These are phyloP conservation scores for Tubosaeta sp. DNA, from an alignment of 768 basidiomycete species.

Conservation along the genomic window DNA sequence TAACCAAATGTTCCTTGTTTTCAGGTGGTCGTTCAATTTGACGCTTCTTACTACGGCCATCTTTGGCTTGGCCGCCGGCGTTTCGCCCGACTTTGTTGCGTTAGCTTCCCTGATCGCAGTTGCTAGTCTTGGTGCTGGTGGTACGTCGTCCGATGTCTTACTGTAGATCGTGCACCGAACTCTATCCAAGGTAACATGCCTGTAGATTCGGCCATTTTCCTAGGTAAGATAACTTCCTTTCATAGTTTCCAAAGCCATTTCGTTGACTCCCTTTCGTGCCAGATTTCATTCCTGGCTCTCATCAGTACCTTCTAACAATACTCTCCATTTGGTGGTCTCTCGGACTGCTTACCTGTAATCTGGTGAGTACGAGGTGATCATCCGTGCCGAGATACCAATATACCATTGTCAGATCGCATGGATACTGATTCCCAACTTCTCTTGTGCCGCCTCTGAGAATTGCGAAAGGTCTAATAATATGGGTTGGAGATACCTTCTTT, in stretches of 20 bases:
- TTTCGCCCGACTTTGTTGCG: slow-evolving; percentile 42
- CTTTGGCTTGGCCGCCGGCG: slow-evolving; percentile 50
- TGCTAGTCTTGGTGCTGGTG: slow-evolving; percentile 48
- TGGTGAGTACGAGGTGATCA: slow-evolving; percentile 29
- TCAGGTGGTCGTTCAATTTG: slow-evolving; percentile 49
- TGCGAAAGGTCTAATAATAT: slow-evolving; percentile 48
- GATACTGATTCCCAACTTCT: slow-evolving; percentile 54
- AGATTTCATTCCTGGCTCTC: slow-evolving; percentile 50
- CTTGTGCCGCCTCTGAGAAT: slow-evolving; percentile 36
- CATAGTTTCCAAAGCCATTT: not conserved
- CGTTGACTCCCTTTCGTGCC: slow-evolving; percentile 6
- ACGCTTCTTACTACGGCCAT: slow-evolving; percentile 51
- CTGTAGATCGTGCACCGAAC: not conserved
- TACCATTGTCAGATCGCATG: slow-evolving; percentile 44
- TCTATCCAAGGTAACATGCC: slow-evolving; percentile 44
- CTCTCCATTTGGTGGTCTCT: slow-evolving; percentile 58
- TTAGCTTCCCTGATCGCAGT: slow-evolving; percentile 45
- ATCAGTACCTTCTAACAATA: slow-evolving; percentile 56
- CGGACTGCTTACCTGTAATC: slow-evolving; percentile 47
- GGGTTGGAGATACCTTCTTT: slow-evolving; percentile 62
- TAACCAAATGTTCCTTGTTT: not conserved
- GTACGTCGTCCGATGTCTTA: slow-evolving; percentile 7
- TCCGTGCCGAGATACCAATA: not conserved
- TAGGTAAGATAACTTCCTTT: slow-evolving; percentile 30
- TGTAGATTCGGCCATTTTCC: slow-evolving; percentile 49